phyloP scores from a whole-genome alignment of 768 basidiomycete species.

The Mycena floridula region DNA sequence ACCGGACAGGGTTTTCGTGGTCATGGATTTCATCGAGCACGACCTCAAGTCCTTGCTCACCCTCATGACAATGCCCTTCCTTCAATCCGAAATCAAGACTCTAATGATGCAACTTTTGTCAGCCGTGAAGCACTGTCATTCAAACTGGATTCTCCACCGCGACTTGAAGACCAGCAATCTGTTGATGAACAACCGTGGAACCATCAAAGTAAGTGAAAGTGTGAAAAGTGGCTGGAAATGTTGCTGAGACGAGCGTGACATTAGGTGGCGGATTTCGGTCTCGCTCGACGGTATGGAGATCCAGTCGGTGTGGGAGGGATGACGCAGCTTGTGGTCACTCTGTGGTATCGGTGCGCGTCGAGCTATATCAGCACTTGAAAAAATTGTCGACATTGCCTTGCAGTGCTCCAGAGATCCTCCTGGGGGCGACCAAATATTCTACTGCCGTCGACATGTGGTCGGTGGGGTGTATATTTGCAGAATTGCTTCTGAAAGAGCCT shows the following conservation, averaged over 20 bases:
- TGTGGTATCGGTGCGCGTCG: constrained; percentile 87
- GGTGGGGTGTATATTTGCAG: constrained; percentile 97
- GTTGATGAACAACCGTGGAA: constrained; percentile 98
- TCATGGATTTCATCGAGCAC: constrained; percentile 99
- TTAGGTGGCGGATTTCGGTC: constrained; percentile 97
- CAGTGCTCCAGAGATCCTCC: constrained; percentile 91
- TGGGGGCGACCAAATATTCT: constrained; percentile 90
- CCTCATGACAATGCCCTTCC: constrained; percentile 92
- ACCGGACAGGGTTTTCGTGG: constrained; percentile 84
- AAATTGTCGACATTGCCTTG: constrained; percentile 4
- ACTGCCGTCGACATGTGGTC: constrained; percentile 99
- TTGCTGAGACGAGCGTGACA: too few species aligned
- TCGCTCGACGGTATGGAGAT: constrained; percentile 93
- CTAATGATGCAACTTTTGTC: constrained; percentile 89
- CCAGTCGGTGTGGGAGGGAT: constrained; percentile 94
- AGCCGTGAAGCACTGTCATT: constrained; percentile 89
- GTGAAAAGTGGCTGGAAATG: too few species aligned
- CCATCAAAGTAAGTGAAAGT: too few species aligned
- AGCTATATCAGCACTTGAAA: constrained; percentile 10
- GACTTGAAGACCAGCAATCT: constrained; percentile 97
- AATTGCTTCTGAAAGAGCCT: constrained; percentile 90
- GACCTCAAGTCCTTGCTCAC: constrained; percentile 95
- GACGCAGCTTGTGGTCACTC: constrained; percentile 95
- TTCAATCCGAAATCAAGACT: constrained; percentile 98
- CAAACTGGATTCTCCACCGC: constrained; percentile 96